phyloP scores from a whole-genome alignment of 2,329 filamentous ascomycete species.

The Tolypocladium nubicola region DNA sequence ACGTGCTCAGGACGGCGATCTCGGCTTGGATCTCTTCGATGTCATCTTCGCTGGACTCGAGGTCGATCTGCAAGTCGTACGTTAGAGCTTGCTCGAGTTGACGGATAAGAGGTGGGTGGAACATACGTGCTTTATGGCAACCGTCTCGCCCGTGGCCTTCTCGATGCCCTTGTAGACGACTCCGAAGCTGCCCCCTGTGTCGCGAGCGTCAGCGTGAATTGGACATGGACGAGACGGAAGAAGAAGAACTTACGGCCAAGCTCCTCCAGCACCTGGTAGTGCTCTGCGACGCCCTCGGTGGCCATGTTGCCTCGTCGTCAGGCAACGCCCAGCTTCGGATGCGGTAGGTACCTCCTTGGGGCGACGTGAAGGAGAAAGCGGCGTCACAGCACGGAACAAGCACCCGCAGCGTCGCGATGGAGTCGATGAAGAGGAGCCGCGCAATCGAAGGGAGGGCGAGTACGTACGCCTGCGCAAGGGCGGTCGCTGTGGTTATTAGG shows the following conservation, averaged over 20 bases:
- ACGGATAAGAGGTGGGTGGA: not conserved
- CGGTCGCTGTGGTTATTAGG: not conserved
- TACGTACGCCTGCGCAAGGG: not conserved
- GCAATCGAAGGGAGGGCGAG: not conserved
- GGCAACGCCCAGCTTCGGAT: slow-evolving; percentile 8
- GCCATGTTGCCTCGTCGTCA: slow-evolving; percentile 33
- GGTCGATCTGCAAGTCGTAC: slow-evolving; percentile 64
- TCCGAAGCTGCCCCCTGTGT: slow-evolving; percentile 81
- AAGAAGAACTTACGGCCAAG: slow-evolving; percentile 66
- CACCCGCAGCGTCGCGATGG: not conserved
- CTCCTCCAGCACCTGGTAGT: slow-evolving; percentile 94
- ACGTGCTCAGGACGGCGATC: slow-evolving; percentile 89
- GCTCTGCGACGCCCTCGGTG: slow-evolving; percentile 61
- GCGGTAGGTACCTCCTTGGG: not conserved
- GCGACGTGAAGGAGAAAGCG: not conserved
- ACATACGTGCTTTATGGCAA: slow-evolving; percentile 91
- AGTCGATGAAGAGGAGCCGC: slow-evolving; percentile 2
- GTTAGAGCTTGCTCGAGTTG: not conserved
- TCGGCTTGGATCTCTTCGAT: slow-evolving; percentile 98
- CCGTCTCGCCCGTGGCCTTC: slow-evolving; percentile 77
- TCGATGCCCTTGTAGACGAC: slow-evolving; percentile 96
- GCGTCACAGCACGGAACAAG: not conserved
- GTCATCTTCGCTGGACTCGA: slow-evolving; percentile 97
- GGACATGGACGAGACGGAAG: not conserved
- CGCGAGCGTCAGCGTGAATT: slow-evolving; percentile 4